These are phyloP conservation scores for Fusarium heterosporum DNA, from an alignment of 2,329 filamentous ascomycete species.

Conservation along the genomic window DNA sequence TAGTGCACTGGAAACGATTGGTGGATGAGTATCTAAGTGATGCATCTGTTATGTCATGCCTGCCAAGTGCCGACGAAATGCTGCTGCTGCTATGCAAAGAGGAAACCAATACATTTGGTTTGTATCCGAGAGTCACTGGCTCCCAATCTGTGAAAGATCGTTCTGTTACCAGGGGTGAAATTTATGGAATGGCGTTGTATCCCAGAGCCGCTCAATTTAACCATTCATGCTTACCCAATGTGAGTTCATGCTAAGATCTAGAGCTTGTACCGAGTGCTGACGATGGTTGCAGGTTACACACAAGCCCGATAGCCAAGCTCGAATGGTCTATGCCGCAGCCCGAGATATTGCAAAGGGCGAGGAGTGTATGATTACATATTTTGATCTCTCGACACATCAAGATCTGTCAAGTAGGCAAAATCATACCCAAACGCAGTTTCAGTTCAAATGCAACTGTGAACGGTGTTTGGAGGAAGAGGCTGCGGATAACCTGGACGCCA, in stretches of 20 bases:
- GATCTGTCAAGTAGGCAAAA: constrained; percentile 36
- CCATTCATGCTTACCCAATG: constrained; percentile 48
- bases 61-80: constrained; percentile 36
- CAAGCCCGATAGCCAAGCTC: constrained; percentile 37
- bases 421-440: constrained; percentile 39
- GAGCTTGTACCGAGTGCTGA: background rate
- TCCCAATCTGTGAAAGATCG: constrained; percentile 27
- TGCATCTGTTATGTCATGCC: constrained; percentile 23
- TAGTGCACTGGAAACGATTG: constrained; percentile 45
- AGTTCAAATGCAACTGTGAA: constrained; percentile 44
- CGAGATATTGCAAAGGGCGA: constrained; percentile 42
- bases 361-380: constrained; percentile 48
- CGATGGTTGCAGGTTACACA: constrained; percentile 38
- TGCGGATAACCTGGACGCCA: constrained; percentile 35
- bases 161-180: constrained; percentile 38
- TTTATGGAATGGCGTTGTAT: constrained; percentile 45
- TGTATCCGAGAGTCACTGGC: constrained; percentile 44
- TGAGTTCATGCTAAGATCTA: constrained; percentile 15
- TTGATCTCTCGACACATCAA: constrained; percentile 39
- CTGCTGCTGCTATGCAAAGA: constrained; percentile 47
- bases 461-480: constrained; percentile 44
- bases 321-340: constrained; percentile 47
- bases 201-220: constrained; percentile 49
- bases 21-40: constrained; percentile 41
- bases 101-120: constrained; percentile 48